Percentiles rank a stretch among this genome's conserved stretches.
phyloP scores from a whole-genome alignment of 139 green algal species.

The Edaphochlamys debaryana region DNA sequence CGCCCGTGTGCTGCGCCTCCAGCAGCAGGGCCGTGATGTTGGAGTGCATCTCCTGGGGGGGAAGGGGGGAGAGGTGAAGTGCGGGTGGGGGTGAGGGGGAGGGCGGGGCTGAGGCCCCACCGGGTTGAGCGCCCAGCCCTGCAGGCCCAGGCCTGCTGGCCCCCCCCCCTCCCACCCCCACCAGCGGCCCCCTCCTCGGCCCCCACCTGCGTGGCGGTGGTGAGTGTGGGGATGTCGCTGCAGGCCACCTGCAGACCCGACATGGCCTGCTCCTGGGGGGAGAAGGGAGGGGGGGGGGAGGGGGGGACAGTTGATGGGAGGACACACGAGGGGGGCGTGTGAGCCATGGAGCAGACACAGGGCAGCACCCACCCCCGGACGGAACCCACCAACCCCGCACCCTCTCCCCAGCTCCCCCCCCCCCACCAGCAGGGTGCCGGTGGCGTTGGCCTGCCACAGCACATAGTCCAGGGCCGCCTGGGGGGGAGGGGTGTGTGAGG shows the following conservation, averaged over 20 bases:
- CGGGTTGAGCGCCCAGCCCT: no score
- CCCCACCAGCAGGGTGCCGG: conserved; percentile 49
- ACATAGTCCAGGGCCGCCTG: conserved; percentile 53
- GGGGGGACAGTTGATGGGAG: background rate
- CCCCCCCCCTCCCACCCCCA: no score
- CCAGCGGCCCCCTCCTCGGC: background rate
- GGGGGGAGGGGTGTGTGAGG: no score
- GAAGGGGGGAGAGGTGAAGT: background rate
- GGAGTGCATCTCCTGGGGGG: conserved; percentile 39
- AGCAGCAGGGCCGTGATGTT: conserved; percentile 47
- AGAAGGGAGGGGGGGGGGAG: background rate
- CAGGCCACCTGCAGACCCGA: conserved; percentile 32
- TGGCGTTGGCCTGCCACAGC: conserved; percentile 57
- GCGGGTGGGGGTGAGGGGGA: background rate
- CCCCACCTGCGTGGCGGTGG: conserved; percentile 47
- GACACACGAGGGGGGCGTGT: no score
- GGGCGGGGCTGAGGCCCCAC: no score
- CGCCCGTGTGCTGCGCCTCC: conserved; percentile 27
- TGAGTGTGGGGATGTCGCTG: conserved; percentile 54
- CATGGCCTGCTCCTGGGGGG: conserved; percentile 54
- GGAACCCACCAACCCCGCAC: no score
- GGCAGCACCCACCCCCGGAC: background rate
- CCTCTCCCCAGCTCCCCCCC: background rate
- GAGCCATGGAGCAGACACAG: no score
- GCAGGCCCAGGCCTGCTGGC: no score